Evolutionary conservation across 2,329 filamentous ascomycete species (phyloP).

Genomic region (Juglanconis juglandina): DNA sequence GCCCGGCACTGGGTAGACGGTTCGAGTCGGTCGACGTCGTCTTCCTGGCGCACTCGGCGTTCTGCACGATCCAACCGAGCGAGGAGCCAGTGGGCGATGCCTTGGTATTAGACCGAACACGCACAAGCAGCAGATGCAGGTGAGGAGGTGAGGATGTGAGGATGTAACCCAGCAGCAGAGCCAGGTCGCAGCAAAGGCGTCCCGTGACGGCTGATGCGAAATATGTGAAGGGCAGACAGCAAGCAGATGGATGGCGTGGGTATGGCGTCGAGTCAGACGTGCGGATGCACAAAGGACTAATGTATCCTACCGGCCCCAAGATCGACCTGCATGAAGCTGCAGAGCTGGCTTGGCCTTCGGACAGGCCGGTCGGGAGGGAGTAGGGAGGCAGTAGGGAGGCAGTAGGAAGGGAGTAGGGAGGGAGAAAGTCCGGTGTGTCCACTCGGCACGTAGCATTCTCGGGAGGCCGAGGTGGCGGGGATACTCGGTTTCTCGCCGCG

Average conservation of each 20-base stretch:
- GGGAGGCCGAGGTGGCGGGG: too few species aligned
- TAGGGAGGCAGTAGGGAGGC: too few species aligned
- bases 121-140: neutral
- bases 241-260: neutral
- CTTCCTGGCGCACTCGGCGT: neutral
- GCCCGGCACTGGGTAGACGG: neutral
- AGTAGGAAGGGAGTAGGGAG: too few species aligned
- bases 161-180: neutral
- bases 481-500: neutral
- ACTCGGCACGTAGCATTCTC: too few species aligned
- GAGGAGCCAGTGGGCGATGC: neutral
- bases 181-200: neutral
- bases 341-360: too few species aligned
- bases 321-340: slow-evolving; percentile 7
- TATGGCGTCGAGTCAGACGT: neutral
- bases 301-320: neutral
- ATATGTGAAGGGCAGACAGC: neutral
- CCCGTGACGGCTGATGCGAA: neutral
- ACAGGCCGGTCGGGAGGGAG: too few species aligned
- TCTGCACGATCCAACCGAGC: neutral
- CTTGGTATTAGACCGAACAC: neutral
- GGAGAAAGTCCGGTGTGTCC: too few species aligned
- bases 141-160: neutral
- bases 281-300: neutral
- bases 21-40: neutral